A percentile compares a stretch with the other conserved stretches of the same genome.
Evolutionary conservation across 1,284 basidiomycete genomes (phyloP).

Genomic region (Athelia psychrophila): DNA sequence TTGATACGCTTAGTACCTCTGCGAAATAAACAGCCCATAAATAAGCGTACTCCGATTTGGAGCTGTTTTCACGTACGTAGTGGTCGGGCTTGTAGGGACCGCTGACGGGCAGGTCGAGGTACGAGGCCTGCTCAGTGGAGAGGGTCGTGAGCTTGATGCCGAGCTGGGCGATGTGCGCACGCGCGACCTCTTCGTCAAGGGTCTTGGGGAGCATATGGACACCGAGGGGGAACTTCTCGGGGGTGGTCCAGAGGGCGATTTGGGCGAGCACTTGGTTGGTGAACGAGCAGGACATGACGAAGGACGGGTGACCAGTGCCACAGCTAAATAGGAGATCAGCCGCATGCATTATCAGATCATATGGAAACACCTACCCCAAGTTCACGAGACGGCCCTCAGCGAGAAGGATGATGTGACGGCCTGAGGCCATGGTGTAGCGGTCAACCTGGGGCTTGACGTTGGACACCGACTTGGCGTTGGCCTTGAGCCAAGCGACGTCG

Average conservation of each 20-base stretch:
- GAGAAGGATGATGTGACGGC: slow-evolving; percentile 95
- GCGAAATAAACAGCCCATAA: too few relatives aligned
- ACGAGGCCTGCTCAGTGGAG: slow-evolving; percentile 77
- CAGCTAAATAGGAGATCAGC: slow-evolving; percentile 40
- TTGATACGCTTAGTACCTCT: slow-evolving; percentile 4
- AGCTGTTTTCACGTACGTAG: slow-evolving; percentile 49
- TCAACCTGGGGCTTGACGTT: slow-evolving; percentile 99
- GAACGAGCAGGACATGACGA: slow-evolving; percentile 99
- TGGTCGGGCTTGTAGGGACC: slow-evolving; percentile 94
- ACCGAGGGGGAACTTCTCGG: slow-evolving; percentile 87
- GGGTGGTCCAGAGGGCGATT: slow-evolving; percentile 97
- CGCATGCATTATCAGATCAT: neutral
- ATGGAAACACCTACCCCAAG: slow-evolving; percentile 69
- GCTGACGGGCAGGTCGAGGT: slow-evolving; percentile 87
- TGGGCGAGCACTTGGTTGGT: slow-evolving; percentile 98
- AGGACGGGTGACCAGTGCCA: slow-evolving; percentile 91
- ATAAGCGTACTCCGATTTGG: too few relatives aligned
- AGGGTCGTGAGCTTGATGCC: slow-evolving; percentile 93
- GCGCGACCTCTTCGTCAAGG: slow-evolving; percentile 98
- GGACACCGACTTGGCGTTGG: slow-evolving; percentile 79
- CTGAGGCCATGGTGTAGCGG: slow-evolving; percentile 89
- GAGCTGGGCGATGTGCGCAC: slow-evolving; percentile 89
- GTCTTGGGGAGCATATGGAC: slow-evolving; percentile 98
- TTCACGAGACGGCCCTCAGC: slow-evolving; percentile 99
- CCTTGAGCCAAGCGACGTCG: slow-evolving; percentile 98